These are phyloP conservation scores for Paradendryphiella salina DNA, from an alignment of 2,329 filamentous ascomycete genomes.

Conservation along the genomic window DNA sequence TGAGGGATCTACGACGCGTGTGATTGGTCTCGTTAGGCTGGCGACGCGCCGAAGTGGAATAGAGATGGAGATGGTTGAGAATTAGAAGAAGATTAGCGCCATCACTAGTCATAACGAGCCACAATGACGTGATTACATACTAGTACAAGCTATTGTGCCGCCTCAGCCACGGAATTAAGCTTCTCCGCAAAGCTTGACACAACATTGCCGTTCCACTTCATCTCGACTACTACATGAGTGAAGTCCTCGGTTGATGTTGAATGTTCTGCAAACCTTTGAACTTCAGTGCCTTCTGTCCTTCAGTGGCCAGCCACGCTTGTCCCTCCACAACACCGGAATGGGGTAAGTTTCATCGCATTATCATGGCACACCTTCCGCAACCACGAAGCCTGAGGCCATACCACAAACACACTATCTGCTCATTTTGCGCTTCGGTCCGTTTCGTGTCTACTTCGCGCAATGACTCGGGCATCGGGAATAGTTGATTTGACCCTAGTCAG, in stretches of 20 bases:
- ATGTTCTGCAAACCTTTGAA: no score
- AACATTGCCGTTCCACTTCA: background rate
- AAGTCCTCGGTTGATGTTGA: no score
- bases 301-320: no score
- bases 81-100: background rate
- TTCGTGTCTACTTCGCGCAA: background rate
- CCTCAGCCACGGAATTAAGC: background rate
- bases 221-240: background rate
- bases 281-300: no score
- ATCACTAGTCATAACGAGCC: slow-evolving; percentile 1
- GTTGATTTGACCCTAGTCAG: background rate
- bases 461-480: background rate
- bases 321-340: no score
- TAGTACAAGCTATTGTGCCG: background rate
- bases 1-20: no score
- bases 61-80: background rate
- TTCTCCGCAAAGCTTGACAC: slow-evolving; percentile 7
- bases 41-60: background rate
- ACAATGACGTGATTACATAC: background rate
- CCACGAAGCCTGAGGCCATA: no score
- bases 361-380: no score
- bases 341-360: no score
- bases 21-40: background rate
- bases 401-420: background rate
- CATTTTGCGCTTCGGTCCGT: background rate